These are phyloP conservation scores for Pleodorina starrii DNA, from an alignment of 139 green algal genomes.

Conservation along the genomic window DNA sequence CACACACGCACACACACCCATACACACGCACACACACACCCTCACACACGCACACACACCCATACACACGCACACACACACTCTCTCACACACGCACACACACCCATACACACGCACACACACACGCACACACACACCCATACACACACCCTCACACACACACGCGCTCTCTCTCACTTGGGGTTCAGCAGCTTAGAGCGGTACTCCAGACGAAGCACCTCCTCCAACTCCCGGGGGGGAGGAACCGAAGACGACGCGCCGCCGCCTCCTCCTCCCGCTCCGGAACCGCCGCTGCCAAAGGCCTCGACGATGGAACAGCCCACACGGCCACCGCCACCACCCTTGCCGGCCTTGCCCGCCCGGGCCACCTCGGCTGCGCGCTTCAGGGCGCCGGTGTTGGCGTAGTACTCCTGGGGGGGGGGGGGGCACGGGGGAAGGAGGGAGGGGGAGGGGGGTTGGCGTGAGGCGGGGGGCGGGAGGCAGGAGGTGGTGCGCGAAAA, in stretches of 20 bases:
- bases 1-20: too few relatives aligned
- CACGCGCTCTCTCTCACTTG: too few relatives aligned
- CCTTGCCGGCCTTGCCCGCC: not conserved
- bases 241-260: conserved; percentile 63
- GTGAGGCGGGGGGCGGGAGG: too few relatives aligned
- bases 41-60: too few relatives aligned
- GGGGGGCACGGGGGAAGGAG: not conserved
- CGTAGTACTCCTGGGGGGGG: conserved; percentile 89
- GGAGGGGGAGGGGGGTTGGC: too few relatives aligned
- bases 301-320: conserved; percentile 89
- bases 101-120: too few relatives aligned
- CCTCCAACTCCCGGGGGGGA: conserved; percentile 87
- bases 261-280: conserved; percentile 44
- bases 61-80: too few relatives aligned
- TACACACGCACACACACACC: too few relatives aligned
- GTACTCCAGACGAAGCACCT: conserved; percentile 97
- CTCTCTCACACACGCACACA: too few relatives aligned
- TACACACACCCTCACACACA: too few relatives aligned
- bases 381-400: conserved; percentile 92
- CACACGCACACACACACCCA: too few relatives aligned
- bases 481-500: too few relatives aligned
- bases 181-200: conserved; percentile 97
- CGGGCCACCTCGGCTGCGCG: conserved; percentile 84
- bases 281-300: conserved; percentile 75
- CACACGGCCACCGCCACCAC: conserved; percentile 54